Evolutionary conservation across 768 basidiomycete species (phyloP).

Genomic region (Termitomyces sp.): DNA sequence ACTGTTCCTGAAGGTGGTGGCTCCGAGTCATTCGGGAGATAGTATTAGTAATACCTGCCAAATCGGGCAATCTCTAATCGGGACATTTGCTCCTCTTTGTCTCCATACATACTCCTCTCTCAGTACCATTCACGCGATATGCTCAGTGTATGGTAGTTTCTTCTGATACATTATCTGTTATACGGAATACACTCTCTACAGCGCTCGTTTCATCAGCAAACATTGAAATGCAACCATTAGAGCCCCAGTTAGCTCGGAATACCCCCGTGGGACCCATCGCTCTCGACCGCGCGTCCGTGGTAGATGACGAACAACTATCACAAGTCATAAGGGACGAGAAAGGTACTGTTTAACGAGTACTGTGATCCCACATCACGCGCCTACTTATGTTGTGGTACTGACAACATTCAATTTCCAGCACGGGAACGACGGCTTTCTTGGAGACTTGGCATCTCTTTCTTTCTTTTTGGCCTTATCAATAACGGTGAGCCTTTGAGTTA

Average conservation of each 20-base stretch:
- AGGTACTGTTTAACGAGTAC: conserved; percentile 8
- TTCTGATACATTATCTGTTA: neutral
- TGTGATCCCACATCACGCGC: neutral
- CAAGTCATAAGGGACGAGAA: conserved; percentile 2
- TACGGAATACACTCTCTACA: neutral
- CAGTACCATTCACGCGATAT: neutral
- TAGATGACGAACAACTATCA: conserved; percentile 3
- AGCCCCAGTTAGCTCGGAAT: neutral
- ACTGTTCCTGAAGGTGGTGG: no score
- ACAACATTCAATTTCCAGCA: conserved; percentile 2
- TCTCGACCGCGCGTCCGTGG: neutral
- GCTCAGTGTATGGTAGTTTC: conserved; percentile 5
- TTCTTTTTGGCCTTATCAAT: conserved; percentile 89
- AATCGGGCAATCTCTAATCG: no score
- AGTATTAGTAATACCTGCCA: no score
- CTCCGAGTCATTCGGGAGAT: no score
- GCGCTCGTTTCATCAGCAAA: neutral
- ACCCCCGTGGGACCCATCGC: neutral
- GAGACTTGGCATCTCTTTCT: conserved; percentile 65
- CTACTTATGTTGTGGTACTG: neutral
- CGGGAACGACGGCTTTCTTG: conserved; percentile 22
- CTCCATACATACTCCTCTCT: neutral
- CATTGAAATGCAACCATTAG: conserved; percentile 8
- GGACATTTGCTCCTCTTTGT: neutral
- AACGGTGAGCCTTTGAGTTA: conserved; percentile 52